Base-by-base conservation (phyloP, 306 rosid species). In the Bauhinia variegata region DNA sequence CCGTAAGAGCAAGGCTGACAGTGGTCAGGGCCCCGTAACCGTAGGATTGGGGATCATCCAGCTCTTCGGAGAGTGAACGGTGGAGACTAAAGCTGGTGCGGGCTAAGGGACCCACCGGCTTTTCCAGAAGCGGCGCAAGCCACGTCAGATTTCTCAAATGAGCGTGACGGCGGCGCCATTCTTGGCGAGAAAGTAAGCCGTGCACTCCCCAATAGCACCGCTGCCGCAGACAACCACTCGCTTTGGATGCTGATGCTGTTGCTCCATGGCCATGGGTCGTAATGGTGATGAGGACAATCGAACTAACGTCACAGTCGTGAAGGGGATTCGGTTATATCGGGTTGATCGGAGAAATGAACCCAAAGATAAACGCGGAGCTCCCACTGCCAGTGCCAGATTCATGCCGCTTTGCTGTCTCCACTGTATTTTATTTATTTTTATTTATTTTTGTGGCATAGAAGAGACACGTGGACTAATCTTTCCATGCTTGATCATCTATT, bases 121-220 rank as follows among this genome's bases (percentile, higher is more conserved):
- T 89, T 87, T 4, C 96, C 98, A 8, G 98, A 93, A 7, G 96
- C 96, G 4, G 96, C 98, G 72, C 96, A 89, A 0, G 98, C 96
- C 23, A 93, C 76, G 61, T 84, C 75, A 2, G 90, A 93, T 44
- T 81, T 84, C 82, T 88, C 98, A 47, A n/a, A 89, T 65, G 44
- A 93, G 96, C 0, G 89, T 88, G 36, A 89, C 96, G 76, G 77
- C 75, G 61, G 96, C 97, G 60, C 98, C 98, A 44, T 77, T 83
- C 76, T 80, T 86, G 53, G 95, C 82, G 0, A 93, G 76, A 36
- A 88, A 93, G 75, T 89, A 88, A 4, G 97, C 98, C 14, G 95
- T 75, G 86, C 96, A 93, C 3, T 80, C 92, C 0, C 97, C 95
- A 3, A 88, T 82, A 4, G 88, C 85, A 13, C 95, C 97, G 17